Evolutionary conservation across 1,284 basidiomycete genomes (phyloP), one percentile per base, ranked within the genome.

Genomic region (Puccinia triticina): DNA sequence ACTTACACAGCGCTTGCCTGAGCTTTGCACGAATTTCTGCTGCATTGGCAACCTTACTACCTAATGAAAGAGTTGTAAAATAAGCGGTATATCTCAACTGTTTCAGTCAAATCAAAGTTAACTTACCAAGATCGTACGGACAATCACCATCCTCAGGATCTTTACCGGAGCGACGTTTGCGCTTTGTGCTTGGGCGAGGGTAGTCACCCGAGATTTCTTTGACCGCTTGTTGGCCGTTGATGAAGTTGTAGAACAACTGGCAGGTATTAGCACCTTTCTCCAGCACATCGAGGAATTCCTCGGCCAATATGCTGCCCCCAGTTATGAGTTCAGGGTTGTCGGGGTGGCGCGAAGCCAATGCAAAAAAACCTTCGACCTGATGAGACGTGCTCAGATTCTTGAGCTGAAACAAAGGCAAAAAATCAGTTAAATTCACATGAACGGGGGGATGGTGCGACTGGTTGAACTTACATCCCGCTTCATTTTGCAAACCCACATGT

Each of bases 81-180:
- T n/a, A n/a, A n/a, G 18, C 61, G 32, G 32, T 29, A 32, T 5
- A 32, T 14, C 5, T 12, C 10, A 12, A 11, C 34, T 5, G 18
- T 26, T 46, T 46, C 14, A 46, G 7, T 46, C n/a, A n/a, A 14
- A 46, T 14, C 43, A 46, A 46, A 29, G 7, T 10, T 7, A 16
- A 32, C 61, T 64, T 64, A 64, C 61, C 61, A 7, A 64, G 26
- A 29, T 64, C 61, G 32, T 64, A 32, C 21, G 61, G 34, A n/a
- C 29, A 37, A 32, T 21, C 32, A 32, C n/a, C n/a, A n/a, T n/a
- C n/a, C n/a, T n/a, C n/a, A n/a, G n/a, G n/a, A n/a, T n/a, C n/a
- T n/a, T n/a, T n/a, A n/a, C n/a, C n/a, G n/a, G n/a, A n/a, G n/a
- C n/a, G n/a, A n/a, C n/a, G n/a, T n/a, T n/a, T n/a, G 18, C n/a